Conservation (phyloP, 2,329 filamentous ascomycete species). For the Ciborinia camelliae region DNA sequence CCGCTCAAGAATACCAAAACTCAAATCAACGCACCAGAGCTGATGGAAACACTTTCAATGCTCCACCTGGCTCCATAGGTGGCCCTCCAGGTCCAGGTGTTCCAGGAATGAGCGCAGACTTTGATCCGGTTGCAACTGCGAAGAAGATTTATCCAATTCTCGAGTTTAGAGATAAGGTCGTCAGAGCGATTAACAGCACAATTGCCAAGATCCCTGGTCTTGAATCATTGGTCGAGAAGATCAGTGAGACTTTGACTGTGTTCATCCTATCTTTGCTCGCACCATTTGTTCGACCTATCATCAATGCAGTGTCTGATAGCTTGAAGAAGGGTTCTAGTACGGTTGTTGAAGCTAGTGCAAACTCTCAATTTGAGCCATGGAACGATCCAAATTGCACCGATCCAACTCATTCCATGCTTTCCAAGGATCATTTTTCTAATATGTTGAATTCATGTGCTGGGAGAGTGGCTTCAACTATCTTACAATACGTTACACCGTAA, state of each 20-base stretch:
- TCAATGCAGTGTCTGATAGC: slow-evolving; percentile 77
- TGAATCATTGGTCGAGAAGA: slow-evolving; percentile 82
- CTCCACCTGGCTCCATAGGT: slow-evolving; percentile 38
- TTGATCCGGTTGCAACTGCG: slow-evolving; percentile 75
- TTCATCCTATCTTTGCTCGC: slow-evolving; percentile 89
- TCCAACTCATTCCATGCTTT: slow-evolving; percentile 78
- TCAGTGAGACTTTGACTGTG: slow-evolving; percentile 86
- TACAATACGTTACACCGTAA: slow-evolving; percentile 82
- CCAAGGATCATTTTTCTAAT: slow-evolving; percentile 82
- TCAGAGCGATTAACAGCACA: slow-evolving; percentile 76
- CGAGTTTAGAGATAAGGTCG: slow-evolving; percentile 89
- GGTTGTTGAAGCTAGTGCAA: slow-evolving; percentile 60
- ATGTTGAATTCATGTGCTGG: slow-evolving; percentile 75
- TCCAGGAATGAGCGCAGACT: slow-evolving; percentile 69
- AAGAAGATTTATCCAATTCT: slow-evolving; percentile 92
- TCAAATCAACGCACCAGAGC: slow-evolving; percentile 38
- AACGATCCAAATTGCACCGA: slow-evolving; percentile 70
- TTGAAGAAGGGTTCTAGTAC: slow-evolving; percentile 82
- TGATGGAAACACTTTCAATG: slow-evolving; percentile 28
- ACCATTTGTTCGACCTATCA: slow-evolving; percentile 88
- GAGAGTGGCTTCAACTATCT: slow-evolving; percentile 66
- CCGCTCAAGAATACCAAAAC: slow-evolving; percentile 62
- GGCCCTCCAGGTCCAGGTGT: slow-evolving; percentile 51
- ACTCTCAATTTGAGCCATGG: slow-evolving; percentile 78
- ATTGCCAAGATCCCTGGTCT: slow-evolving; percentile 90